Conservation (phyloP, 352 stramenopile genomes). For the Globisporangium heterothallicum region DNA sequence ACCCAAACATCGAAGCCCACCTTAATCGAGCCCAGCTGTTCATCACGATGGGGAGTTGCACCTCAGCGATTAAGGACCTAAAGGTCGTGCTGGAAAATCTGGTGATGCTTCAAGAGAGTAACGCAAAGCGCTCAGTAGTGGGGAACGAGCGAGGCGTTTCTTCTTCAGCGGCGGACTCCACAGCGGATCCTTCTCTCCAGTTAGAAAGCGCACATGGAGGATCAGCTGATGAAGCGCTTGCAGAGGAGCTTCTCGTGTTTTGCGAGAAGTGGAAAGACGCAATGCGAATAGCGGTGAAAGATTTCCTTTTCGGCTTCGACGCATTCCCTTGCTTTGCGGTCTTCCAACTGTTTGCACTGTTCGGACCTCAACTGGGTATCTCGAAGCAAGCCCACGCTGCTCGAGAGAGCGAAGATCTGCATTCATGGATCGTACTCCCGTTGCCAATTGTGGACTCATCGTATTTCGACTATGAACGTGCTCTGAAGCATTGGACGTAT, state of each 20-base stretch:
- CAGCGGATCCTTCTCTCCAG: no score
- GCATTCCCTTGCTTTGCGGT: conserved; percentile 28
- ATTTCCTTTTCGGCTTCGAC: conserved; percentile 46
- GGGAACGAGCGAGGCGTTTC: neutral
- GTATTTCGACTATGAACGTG: conserved; percentile 33
- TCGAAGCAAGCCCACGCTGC: neutral
- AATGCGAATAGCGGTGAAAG: conserved; percentile 40
- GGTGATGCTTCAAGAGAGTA: neutral
- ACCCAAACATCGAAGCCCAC: conserved; percentile 21
- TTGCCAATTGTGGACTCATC: conserved; percentile 32
- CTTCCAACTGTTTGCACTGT: conserved; percentile 25
- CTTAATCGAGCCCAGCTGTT: conserved; percentile 55
- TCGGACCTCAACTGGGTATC: conserved; percentile 19
- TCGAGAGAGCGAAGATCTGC: neutral
- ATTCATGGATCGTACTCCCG: neutral
- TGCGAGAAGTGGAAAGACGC: conserved; percentile 42
- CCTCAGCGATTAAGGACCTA: conserved; percentile 32
- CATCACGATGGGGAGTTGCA: conserved; percentile 46
- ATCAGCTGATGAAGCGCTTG: conserved; percentile 22
- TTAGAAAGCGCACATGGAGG: no score
- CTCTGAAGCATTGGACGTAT: conserved; percentile 20
- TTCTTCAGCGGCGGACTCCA: neutral
- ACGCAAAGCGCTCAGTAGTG: neutral
- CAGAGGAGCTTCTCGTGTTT: conserved; percentile 28
- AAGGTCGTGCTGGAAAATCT: conserved; percentile 13